Percentiles rank a stretch among this genome's conserved stretches.
These are phyloP conservation scores for Kluyveromyces sp. DNA, from an alignment of 1,139 yeast species.

Conservation along the genomic window DNA sequence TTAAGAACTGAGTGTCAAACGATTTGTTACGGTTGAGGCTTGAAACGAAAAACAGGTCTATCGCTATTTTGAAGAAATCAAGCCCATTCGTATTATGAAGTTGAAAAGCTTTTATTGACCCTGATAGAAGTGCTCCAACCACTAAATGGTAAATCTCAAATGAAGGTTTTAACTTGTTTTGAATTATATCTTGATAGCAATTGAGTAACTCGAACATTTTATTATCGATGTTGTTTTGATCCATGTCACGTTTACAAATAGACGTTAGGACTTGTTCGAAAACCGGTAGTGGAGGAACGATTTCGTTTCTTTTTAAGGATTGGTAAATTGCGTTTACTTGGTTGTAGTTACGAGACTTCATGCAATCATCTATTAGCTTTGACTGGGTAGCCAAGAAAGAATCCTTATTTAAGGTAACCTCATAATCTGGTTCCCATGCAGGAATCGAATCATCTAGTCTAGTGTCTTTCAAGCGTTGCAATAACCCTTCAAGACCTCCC, in stretches of 20 bases:
- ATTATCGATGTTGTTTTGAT: constrained; percentile 37
- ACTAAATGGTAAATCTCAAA: constrained; percentile 46
- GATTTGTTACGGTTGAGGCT: constrained; percentile 30
- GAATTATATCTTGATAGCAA: constrained; percentile 58
- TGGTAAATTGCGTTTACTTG: constrained; percentile 33
- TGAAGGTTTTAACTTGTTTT: constrained; percentile 46
- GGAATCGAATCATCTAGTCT: constrained; percentile 3
- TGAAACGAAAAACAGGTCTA: constrained; percentile 49
- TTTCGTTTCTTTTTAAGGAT: constrained; percentile 33
- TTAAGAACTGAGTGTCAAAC: constrained; percentile 26
- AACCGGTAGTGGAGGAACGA: constrained; percentile 30
- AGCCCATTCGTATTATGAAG: constrained; percentile 33
- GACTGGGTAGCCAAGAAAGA: constrained; percentile 22
- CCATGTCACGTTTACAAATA: constrained; percentile 30
- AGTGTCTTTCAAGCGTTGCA: constrained; percentile 1
- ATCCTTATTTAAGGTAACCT: constrained; percentile 19
- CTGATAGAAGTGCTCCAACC: constrained; percentile 42
- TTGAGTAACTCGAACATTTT: constrained; percentile 53
- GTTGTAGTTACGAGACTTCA: constrained; percentile 23
- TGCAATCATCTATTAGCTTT: constrained; percentile 21
- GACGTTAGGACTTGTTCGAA: constrained; percentile 31
- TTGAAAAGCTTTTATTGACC: constrained; percentile 39
- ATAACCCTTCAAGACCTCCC: neutral
- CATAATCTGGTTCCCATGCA: constrained; percentile 29
- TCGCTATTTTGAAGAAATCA: constrained; percentile 57